Percentiles rank a stretch among this genome's conserved stretches.
These are phyloP conservation scores for Leccinum pallidistipes DNA, from an alignment of 1,284 basidiomycete genomes.

Conservation along the genomic window DNA sequence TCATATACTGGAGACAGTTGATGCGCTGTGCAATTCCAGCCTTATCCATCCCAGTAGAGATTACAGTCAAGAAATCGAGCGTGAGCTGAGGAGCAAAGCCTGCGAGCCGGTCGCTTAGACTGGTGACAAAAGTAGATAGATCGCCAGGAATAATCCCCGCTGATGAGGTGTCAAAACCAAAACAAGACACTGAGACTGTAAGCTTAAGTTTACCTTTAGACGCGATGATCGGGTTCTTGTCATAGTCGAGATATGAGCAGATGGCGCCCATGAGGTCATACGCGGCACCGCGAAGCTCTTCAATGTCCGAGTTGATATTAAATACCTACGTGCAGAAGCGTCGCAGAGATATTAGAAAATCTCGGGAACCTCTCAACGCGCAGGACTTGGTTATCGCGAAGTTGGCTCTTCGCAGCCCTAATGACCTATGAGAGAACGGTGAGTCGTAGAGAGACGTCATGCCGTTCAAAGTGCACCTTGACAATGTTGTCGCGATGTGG, in stretches of 20 bases:
- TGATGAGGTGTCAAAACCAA: conserved; percentile 28
- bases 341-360: conserved; percentile 81
- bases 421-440: conserved; percentile 47
- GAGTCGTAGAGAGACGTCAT: not conserved
- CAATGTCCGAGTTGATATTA: conserved; percentile 70
- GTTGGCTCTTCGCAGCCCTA: conserved; percentile 65
- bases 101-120: conserved; percentile 73
- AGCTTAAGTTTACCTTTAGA: conserved; percentile 56
- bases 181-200: not conserved
- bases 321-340: conserved; percentile 83
- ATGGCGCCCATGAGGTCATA: conserved; percentile 79
- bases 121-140: conserved; percentile 59
- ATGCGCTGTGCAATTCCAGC: conserved; percentile 55
- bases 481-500: conserved; percentile 70
- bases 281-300: conserved; percentile 73
- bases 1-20: conserved; percentile 76
- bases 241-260: conserved; percentile 76
- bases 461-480: conserved; percentile 40
- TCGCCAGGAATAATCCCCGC: conserved; percentile 78
- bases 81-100: conserved; percentile 77
- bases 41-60: conserved; percentile 66
- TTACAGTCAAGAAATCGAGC: conserved; percentile 84
- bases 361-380: conserved; percentile 70
- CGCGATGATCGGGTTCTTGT: conserved; percentile 65
- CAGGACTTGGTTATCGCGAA: conserved; percentile 56